Evolutionary conservation across 106 monocot species (phyloP).

Genomic region (Dendrobium chrysotoxum): DNA sequence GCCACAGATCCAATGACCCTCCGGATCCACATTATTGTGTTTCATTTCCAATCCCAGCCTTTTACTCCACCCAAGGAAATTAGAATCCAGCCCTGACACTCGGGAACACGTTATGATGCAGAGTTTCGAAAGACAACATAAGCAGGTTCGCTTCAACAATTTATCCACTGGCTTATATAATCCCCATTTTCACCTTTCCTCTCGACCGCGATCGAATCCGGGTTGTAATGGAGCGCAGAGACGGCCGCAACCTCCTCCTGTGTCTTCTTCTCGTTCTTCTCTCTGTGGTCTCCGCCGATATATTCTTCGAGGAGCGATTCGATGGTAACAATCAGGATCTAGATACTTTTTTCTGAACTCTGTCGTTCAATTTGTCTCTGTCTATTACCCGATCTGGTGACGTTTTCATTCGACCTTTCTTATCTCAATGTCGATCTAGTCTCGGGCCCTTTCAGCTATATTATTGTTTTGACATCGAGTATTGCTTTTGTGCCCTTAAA

Average conservation of each 20-base stretch:
- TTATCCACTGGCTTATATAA: neutral
- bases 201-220: neutral
- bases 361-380: neutral
- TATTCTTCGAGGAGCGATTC: constrained; percentile 24
- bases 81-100: neutral
- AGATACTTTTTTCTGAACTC: neutral
- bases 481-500: neutral
- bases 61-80: neutral
- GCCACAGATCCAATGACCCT: neutral
- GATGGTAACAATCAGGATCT: constrained; percentile 14
- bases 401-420: neutral
- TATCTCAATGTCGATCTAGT: neutral
- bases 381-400: neutral
- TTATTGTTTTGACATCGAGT: neutral
- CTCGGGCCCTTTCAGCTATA: neutral
- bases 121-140: neutral
- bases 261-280: neutral
- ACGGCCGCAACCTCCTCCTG: neutral
- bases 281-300: constrained; percentile 13
- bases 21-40: neutral
- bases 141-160: neutral
- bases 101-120: neutral
- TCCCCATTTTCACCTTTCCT: too few species aligned
- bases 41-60: neutral
- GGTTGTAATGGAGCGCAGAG: neutral